Conservation (phyloP, 768 basidiomycete species). For the Tulasnella sp. region DNA sequence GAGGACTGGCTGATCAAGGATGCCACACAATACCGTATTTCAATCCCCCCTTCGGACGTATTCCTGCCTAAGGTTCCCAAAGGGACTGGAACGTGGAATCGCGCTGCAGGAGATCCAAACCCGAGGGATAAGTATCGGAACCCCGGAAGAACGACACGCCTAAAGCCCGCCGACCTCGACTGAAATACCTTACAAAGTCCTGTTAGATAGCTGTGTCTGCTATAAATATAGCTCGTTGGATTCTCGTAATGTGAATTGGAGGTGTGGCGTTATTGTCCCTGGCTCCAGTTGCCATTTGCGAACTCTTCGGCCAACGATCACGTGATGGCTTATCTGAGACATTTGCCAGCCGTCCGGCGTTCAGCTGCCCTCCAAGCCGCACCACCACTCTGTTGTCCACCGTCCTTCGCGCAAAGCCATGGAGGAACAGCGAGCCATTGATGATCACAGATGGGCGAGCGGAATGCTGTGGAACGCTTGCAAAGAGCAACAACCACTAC, state of each 20-base stretch:
- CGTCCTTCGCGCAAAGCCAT: background rate
- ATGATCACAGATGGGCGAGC: background rate
- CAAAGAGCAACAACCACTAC: background rate
- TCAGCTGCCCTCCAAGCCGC: background rate
- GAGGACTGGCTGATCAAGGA: slow-evolving; percentile 22
- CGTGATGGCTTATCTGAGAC: background rate
- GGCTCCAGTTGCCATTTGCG: too few relatives aligned
- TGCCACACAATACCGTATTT: slow-evolving; percentile 18
- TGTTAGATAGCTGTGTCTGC: too few relatives aligned
- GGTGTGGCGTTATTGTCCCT: too few relatives aligned
- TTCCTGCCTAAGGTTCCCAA: slow-evolving; percentile 16
- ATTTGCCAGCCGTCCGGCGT: background rate
- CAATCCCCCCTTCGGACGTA: slow-evolving; percentile 14
- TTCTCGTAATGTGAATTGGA: too few relatives aligned
- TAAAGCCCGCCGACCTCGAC: slow-evolving; percentile 13
- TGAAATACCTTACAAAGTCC: background rate
- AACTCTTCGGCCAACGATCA: background rate
- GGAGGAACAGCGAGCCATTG: background rate
- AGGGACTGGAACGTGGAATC: background rate
- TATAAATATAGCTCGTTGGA: background rate
- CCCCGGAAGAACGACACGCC: background rate
- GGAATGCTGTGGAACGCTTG: background rate
- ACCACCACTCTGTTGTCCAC: background rate
- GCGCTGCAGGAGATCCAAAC: background rate
- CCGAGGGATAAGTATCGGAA: slow-evolving; percentile 14